Evolutionary conservation across 139 green algal genomes (phyloP), one percentile per base, ranked within the genome.

Genomic region (Yamagishiella unicocca): DNA sequence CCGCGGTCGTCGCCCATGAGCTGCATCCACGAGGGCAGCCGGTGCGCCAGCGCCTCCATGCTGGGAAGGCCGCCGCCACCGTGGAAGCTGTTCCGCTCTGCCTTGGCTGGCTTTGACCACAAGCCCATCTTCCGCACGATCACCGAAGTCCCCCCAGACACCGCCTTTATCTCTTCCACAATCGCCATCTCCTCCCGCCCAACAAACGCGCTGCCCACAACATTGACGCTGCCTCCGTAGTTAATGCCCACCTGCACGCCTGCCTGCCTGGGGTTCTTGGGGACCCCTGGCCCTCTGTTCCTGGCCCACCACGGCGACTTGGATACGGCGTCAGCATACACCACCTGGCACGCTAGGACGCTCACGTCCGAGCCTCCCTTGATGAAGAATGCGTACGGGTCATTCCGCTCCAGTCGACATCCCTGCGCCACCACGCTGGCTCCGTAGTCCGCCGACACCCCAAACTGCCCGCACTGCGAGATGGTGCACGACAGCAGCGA

Each of bases 171-270:
- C 73, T 89, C 71, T 4, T 84, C 61, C 22, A 84, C 38, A 1
- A 82, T 8, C 7, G 85, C 85, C 22, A 66, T 29, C 17, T 81
- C 46, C 53, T 90, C 66, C 0, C 50, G 85, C 2, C 50, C 85
- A 17, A 27, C 50, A 45, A 90, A 90, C 2, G 85, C 85, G 53
- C 25, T 45, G 38, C 85, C 85, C 31, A 87, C 29, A 58, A 90
- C 10, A 29, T 46, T 27, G 45, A 90, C 85, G 2, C 33, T 45
- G 40, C 76, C 85, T 42, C 61, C 85, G 54, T 87, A 90, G 76
- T 90, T 90, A 22, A 74, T 0, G 31, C 76, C 85, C 35, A 89
- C 68, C 8, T 81, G 75, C 42, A 89, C 76, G 4, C 85, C 85
- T 25, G 64, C 19, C 70, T 62, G 81, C 7, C 70, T 38, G 19